These are phyloP conservation scores for Madurella fahalii DNA, from an alignment of 2,329 filamentous ascomycete species.

Conservation along the genomic window DNA sequence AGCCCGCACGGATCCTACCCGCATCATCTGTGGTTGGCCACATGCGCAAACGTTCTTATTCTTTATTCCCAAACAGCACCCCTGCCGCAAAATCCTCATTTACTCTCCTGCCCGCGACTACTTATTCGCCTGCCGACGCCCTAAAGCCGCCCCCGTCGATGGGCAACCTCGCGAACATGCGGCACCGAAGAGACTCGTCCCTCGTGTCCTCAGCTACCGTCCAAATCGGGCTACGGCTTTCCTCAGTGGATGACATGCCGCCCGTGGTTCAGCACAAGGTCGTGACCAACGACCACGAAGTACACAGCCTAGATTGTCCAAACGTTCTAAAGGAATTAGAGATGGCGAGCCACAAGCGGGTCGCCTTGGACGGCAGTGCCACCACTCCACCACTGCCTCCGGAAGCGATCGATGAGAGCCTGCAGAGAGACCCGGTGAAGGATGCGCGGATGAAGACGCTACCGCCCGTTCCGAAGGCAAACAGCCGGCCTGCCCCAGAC, in stretches of 20 bases:
- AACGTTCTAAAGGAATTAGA: conserved; percentile 5
- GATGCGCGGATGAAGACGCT: conserved; percentile 36
- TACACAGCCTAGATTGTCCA: conserved; percentile 34
- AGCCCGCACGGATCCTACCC: conserved; percentile 29
- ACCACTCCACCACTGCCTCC: background rate
- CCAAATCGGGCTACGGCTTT: conserved; percentile 66
- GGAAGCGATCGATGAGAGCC: conserved; percentile 21
- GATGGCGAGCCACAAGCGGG: conserved; percentile 15
- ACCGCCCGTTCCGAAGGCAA: conserved; percentile 35
- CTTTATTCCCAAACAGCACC: conserved; percentile 36
- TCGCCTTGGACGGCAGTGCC: conserved; percentile 4
- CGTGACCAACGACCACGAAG: conserved; percentile 29
- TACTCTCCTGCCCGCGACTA: conserved; percentile 44
- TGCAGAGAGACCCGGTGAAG: conserved; percentile 28
- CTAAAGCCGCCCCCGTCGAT: conserved; percentile 44
- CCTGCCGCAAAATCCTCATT: conserved; percentile 31
- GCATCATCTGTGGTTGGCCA: conserved; percentile 26
- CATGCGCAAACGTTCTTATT: conserved; percentile 38
- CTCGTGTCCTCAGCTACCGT: conserved; percentile 63
- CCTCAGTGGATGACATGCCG: conserved; percentile 51
- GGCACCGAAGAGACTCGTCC: conserved; percentile 58
- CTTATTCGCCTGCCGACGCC: conserved; percentile 38
- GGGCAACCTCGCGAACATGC: conserved; percentile 37
- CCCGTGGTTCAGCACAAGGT: conserved; percentile 26
- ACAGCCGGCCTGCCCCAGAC: conserved; percentile 21